Conservation (phyloP, 495 filamentous ascomycete species). For the Rhizodiscina lignyota region DNA sequence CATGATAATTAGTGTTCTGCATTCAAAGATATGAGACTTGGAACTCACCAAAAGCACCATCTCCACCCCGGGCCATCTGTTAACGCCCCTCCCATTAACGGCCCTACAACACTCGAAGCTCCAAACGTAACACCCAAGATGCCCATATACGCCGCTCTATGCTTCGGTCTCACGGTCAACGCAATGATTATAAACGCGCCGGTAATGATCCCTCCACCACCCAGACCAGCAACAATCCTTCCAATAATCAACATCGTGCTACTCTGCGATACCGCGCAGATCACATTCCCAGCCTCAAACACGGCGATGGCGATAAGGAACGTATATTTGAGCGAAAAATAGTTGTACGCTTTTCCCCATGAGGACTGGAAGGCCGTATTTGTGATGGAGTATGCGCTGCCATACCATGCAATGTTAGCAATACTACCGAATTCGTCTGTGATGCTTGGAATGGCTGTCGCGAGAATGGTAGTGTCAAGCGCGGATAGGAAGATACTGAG, state of each 20-base stretch:
- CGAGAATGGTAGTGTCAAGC: no score
- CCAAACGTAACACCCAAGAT: slow-evolving; percentile 65
- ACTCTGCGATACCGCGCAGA: slow-evolving; percentile 63
- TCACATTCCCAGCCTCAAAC: slow-evolving; percentile 70
- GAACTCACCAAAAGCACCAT: no score
- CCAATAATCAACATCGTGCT: slow-evolving; percentile 67
- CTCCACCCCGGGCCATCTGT: slow-evolving; percentile 45
- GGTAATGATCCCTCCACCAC: slow-evolving; percentile 65
- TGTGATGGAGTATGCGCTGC: no score
- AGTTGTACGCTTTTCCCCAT: no score
- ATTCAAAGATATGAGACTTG: no score
- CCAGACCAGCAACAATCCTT: slow-evolving; percentile 72
- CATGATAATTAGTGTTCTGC: no score
- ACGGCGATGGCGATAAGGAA: no score
- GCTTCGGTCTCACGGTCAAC: slow-evolving; percentile 51
- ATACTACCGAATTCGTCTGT: no score
- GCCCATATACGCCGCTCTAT: slow-evolving; percentile 57
- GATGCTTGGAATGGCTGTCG: no score
- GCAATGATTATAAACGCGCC: slow-evolving; percentile 69
- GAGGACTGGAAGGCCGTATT: no score
- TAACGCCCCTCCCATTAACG: slow-evolving; percentile 21
- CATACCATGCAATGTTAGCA: no score
- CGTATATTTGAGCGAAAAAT: no score
- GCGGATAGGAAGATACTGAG: slow-evolving; percentile 10
- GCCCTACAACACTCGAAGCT: slow-evolving; percentile 37